Percentiles rank a stretch among this genome's conserved stretches.
These are phyloP conservation scores for Suillus plorans DNA, from an alignment of 768 basidiomycete species.

Conservation along the genomic window DNA sequence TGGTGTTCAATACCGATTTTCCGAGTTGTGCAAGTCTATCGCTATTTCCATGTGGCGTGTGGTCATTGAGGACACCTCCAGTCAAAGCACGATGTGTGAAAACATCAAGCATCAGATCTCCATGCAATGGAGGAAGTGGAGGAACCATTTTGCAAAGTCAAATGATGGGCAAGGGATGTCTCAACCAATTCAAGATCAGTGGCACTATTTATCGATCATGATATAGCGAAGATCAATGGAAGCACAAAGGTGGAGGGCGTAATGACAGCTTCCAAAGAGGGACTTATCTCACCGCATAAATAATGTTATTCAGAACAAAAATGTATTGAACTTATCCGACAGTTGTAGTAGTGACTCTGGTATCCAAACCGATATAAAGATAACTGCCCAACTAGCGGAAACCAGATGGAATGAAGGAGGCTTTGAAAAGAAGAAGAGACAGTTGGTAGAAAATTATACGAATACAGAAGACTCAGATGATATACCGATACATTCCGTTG, in stretches of 20 bases:
- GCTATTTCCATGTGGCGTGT: constrained; percentile 36
- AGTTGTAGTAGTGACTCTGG: not conserved
- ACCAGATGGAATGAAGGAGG: not conserved
- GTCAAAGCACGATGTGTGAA: constrained; percentile 45
- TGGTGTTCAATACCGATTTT: constrained; percentile 47
- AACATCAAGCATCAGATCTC: constrained; percentile 58
- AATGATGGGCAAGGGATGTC: not conserved
- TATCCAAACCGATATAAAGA: not conserved
- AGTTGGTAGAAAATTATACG: not conserved
- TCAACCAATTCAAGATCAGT: not conserved
- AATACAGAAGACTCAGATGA: constrained; percentile 1
- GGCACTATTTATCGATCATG: not conserved
- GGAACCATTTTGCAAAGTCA: constrained; percentile 28
- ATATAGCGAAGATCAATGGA: not conserved
- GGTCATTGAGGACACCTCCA: not conserved
- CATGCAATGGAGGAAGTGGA: constrained; percentile 54
- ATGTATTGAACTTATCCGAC: not conserved
- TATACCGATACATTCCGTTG: constrained; percentile 2
- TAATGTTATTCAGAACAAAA: not conserved
- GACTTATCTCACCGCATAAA: not conserved
- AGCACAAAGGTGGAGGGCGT: not conserved
- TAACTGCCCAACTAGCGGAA: not conserved
- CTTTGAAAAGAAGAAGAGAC: not conserved
- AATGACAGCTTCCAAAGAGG: constrained; percentile 1
- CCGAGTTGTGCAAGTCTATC: constrained; percentile 64